Percentiles rank a stretch among this genome's conserved stretches.
Conservation (phyloP, 805 yeast species). For the Cyberlindnera nakhonratchasimensis region DNA sequence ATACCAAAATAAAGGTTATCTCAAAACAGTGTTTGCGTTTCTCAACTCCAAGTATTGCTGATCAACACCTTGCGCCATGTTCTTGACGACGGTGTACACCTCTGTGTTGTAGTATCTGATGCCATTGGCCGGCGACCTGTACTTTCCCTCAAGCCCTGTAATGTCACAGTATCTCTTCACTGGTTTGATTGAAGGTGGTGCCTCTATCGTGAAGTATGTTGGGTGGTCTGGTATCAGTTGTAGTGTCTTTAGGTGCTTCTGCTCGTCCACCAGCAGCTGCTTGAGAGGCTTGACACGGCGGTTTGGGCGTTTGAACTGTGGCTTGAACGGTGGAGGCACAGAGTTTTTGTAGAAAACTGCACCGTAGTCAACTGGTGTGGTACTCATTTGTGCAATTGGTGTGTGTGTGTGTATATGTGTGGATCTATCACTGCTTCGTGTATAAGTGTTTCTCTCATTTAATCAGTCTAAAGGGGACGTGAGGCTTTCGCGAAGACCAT, state of each 20-base stretch:
- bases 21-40: conserved; percentile 82
- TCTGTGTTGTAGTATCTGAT: conserved; percentile 80
- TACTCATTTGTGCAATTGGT: background rate
- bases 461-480: no score
- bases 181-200: conserved; percentile 87
- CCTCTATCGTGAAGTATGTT: conserved; percentile 67
- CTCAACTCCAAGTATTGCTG: conserved; percentile 87
- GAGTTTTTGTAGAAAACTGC: conserved; percentile 13
- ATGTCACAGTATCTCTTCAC: conserved; percentile 85
- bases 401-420: background rate
- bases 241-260: conserved; percentile 49
- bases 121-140: conserved; percentile 71
- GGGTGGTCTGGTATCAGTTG: conserved; percentile 45
- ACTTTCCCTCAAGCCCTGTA: conserved; percentile 80
- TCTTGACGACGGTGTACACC: conserved; percentile 70
- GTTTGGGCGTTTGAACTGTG: conserved; percentile 46
- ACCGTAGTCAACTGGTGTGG: conserved; percentile 4
- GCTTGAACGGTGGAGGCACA: conserved; percentile 54
- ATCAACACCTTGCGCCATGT: conserved; percentile 86
- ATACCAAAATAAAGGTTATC: conserved; percentile 30
- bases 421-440: no score
- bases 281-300: conserved; percentile 70
- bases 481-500: no score
- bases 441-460: no score
- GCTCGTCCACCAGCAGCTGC: conserved; percentile 76